These are phyloP conservation scores for Hypoxylon trugodes DNA, from an alignment of 495 filamentous ascomycete species.

Conservation along the genomic window DNA sequence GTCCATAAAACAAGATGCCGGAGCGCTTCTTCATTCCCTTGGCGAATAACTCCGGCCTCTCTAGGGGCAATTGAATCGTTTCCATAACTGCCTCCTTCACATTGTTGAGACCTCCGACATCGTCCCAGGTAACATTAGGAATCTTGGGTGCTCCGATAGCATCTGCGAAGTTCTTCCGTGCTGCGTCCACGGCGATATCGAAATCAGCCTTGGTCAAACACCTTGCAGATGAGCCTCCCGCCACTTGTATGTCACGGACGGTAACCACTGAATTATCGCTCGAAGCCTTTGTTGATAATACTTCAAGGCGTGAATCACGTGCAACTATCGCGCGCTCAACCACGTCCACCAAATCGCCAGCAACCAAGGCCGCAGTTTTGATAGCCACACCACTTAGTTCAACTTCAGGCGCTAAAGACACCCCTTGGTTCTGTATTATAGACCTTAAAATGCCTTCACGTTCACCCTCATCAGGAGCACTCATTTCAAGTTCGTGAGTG, in stretches of 20 bases:
- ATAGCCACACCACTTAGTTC: slow-evolving; percentile 84
- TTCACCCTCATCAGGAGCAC: slow-evolving; percentile 90
- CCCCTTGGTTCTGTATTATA: slow-evolving; percentile 76
- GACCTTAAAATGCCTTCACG: slow-evolving; percentile 83
- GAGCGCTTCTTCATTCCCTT: slow-evolving; percentile 99
- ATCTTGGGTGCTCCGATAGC: slow-evolving; percentile 98
- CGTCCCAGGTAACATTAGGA: slow-evolving; percentile 94
- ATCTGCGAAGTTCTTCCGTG: slow-evolving; percentile 96
- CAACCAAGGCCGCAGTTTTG: slow-evolving; percentile 95
- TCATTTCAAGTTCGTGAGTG: slow-evolving; percentile 94
- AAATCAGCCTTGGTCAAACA: slow-evolving; percentile 89
- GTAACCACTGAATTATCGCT: slow-evolving; percentile 60
- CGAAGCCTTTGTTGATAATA: slow-evolving; percentile 60
- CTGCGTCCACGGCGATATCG: slow-evolving; percentile 87
- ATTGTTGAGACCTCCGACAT: slow-evolving; percentile 91
- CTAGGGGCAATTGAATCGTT: slow-evolving; percentile 93
- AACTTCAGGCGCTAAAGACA: slow-evolving; percentile 79
- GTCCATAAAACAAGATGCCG: slow-evolving; percentile 97
- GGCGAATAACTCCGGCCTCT: slow-evolving; percentile 93
- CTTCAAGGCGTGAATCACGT: slow-evolving; percentile 73
- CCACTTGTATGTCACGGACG: slow-evolving; percentile 81
- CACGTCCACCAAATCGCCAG: slow-evolving; percentile 92
- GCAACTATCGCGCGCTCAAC: slow-evolving; percentile 88
- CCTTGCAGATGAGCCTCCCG: slow-evolving; percentile 83
- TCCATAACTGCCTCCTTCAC: slow-evolving; percentile 97